phyloP scores from a whole-genome alignment of 768 basidiomycete species.

The Tylopilus subfusipes region DNA sequence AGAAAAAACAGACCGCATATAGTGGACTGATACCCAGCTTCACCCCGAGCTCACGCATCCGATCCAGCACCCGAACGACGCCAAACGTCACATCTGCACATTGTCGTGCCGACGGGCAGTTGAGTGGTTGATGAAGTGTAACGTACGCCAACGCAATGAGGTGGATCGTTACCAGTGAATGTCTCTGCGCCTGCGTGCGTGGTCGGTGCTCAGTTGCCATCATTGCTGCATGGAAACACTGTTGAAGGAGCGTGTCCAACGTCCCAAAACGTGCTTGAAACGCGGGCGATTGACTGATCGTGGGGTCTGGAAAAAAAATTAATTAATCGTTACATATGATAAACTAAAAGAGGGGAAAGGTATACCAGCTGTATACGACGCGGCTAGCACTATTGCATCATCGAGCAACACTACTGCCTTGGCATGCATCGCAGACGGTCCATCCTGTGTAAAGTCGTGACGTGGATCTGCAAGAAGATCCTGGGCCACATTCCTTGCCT shows the following conservation, averaged over 20 bases:
- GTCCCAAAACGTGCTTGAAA: constrained; percentile 44
- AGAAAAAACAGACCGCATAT: constrained; percentile 13
- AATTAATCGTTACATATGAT: not conserved
- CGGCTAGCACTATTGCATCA: constrained; percentile 28
- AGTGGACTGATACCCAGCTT: constrained; percentile 15
- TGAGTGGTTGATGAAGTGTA: constrained; percentile 22
- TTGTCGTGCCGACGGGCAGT: constrained; percentile 12
- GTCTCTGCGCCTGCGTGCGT: not conserved
- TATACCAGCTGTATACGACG: constrained; percentile 31
- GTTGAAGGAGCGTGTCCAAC: constrained; percentile 44
- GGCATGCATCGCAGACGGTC: constrained; percentile 17
- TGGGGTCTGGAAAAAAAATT: constrained; percentile 34
- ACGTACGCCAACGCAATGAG: constrained; percentile 25
- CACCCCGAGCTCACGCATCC: not conserved
- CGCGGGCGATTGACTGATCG: constrained; percentile 39
- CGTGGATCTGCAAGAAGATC: constrained; percentile 18
- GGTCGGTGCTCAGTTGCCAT: not conserved
- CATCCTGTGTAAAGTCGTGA: constrained; percentile 9
- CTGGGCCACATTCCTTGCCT: constrained; percentile 14
- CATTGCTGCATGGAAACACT: constrained; percentile 11
- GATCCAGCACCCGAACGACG: constrained; percentile 16
- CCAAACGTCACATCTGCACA: constrained; percentile 17
- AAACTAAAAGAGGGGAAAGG: not conserved
- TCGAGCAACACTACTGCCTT: constrained; percentile 36
- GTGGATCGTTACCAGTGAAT: constrained; percentile 16